Conservation (phyloP, 2,329 filamentous ascomycete species). For the Fulvia fulva region DNA sequence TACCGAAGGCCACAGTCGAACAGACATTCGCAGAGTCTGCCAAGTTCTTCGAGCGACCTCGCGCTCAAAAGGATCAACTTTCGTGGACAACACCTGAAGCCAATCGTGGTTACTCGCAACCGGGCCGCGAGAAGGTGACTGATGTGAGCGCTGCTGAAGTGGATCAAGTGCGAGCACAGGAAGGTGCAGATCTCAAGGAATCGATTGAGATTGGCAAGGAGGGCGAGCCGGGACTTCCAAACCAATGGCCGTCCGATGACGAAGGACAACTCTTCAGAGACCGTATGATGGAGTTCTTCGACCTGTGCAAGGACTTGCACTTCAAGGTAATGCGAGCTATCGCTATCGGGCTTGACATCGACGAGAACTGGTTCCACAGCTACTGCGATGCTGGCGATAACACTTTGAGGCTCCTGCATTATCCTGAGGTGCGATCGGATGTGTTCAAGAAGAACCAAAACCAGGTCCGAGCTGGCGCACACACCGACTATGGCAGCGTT, state of each 20-base stretch:
- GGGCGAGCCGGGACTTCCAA: constrained; percentile 60
- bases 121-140: constrained; percentile 65
- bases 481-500: constrained; percentile 61
- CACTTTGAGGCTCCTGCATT: constrained; percentile 50
- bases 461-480: constrained; percentile 66
- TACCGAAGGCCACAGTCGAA: constrained; percentile 41
- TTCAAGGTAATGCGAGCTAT: constrained; percentile 63
- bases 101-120: constrained; percentile 46
- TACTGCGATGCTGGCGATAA: constrained; percentile 69
- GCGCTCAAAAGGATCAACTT: constrained; percentile 60
- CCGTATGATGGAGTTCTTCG: constrained; percentile 70
- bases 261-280: constrained; percentile 66
- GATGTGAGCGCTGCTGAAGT: constrained; percentile 55
- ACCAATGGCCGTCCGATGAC: constrained; percentile 65
- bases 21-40: constrained; percentile 48
- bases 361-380: constrained; percentile 75
- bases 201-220: constrained; percentile 59
- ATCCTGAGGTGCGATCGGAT: constrained; percentile 53
- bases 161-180: constrained; percentile 50
- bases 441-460: constrained; percentile 50
- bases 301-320: constrained; percentile 68
- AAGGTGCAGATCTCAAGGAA: constrained; percentile 52
- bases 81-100: constrained; percentile 57
- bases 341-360: constrained; percentile 58
- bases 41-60: constrained; percentile 63